Percentiles rank a stretch among this genome's conserved stretches.
Evolutionary conservation across 371 early-diverging fungal genomes (phyloP).

Genomic region (Mortierella sp.): DNA sequence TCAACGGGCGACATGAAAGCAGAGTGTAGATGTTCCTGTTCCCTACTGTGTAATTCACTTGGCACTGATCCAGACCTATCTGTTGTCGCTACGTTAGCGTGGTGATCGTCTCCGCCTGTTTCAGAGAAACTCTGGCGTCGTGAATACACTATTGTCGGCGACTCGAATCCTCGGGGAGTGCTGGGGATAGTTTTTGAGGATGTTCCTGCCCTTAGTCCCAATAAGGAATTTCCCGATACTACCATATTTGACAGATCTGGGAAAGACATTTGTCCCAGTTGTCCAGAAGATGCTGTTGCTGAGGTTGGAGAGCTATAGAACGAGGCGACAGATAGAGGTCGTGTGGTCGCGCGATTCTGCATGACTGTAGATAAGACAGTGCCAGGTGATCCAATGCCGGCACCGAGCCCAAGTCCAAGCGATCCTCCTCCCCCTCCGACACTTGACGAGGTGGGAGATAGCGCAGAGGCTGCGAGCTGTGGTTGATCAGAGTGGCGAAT

Average conservation of each 20-base stretch:
- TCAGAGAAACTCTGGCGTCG: conserved; percentile 52
- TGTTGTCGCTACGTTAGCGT: not conserved
- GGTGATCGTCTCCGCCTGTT: conserved; percentile 9
- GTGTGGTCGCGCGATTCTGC: conserved; percentile 28
- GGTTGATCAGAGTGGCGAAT: not conserved
- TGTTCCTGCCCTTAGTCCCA: conserved; percentile 46
- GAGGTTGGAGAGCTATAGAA: conserved; percentile 46
- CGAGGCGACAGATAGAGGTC: conserved; percentile 37
- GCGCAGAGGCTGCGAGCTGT: conserved; percentile 10
- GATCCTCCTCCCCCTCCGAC: conserved; percentile 18
- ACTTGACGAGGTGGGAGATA: conserved; percentile 24
- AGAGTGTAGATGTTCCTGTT: not conserved
- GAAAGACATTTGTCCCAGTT: conserved; percentile 30
- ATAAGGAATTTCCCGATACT: conserved; percentile 34
- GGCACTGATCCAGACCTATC: conserved; percentile 1
- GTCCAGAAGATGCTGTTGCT: conserved; percentile 15
- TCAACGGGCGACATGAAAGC: conserved; percentile 42
- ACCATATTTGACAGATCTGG: conserved; percentile 46
- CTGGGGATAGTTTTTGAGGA: conserved; percentile 42
- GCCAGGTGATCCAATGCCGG: conserved; percentile 38
- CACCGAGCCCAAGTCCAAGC: conserved; percentile 36
- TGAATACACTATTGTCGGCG: conserved; percentile 42
- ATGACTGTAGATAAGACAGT: conserved; percentile 46
- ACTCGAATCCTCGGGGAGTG: conserved; percentile 53
- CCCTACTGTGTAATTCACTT: conserved; percentile 6